Evolutionary conservation across 495 filamentous ascomycete species (phyloP), one percentile per base, ranked within the genome.

Genomic region (Viridothelium virens): DNA sequence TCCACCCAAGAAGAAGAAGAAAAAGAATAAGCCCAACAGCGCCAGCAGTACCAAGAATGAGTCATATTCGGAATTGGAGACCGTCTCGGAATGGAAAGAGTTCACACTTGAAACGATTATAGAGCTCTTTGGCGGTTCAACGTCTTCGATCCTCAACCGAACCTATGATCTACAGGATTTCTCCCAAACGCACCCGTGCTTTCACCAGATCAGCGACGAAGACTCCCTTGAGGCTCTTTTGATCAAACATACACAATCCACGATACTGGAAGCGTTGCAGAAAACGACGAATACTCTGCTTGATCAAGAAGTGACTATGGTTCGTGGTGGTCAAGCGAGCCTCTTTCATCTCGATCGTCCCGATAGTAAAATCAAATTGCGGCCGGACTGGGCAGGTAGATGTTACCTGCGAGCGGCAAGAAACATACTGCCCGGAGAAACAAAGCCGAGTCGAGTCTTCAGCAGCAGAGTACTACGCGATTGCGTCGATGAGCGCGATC

Each of bases 1-100:
- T 53, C 48, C 48, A 53, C 48, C 48, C 48, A 53, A 53, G 18
- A 53, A 53, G 48, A 53, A 53, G 2, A 53, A 53, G 10, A 53
- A 53, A n/a, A 46, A 46, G 41, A 46, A 1, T 7, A 53, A 53
- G 48, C 48, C 48, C 48, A 53, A 53, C 48, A 53, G 48, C n/a
- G 48, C 48, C 48, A 53, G 48, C 48, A 53, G 48, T 25, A 53
- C 48, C 48, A 53, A 53, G 48, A 53, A 53, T 53, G 48, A 53
- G 48, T 9, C 48, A 53, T 53, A 53, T 53, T 2, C 48, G 18
- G 18, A n/a, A 53, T 53, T 53, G n/a, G 48, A 53, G 11, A 53
- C 48, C 16, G 18, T 53, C 48, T 53, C 48, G n/a, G 48, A 53
- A 53, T 53, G 48, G 48, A 53, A 53, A n/a, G 48, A 53, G 18